Evolutionary conservation across 2,329 filamentous ascomycete species (phyloP), one percentile per base, ranked within the genome.

Genomic region (Neopestalotiopsis sp.): DNA sequence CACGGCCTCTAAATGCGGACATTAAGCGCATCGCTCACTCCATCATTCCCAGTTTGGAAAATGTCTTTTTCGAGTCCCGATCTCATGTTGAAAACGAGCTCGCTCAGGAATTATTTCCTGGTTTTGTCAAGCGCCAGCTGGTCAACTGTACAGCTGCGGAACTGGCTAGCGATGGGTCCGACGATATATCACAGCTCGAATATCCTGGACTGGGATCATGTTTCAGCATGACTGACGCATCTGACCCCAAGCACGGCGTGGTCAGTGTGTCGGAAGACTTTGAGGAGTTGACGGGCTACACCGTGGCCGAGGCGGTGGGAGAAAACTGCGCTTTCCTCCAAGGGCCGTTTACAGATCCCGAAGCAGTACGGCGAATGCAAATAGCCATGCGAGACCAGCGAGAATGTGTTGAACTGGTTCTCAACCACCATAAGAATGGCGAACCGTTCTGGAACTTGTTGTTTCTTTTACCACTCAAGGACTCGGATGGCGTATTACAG

Each of bases 191-290:
- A 5, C 74, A 80, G 65, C 57, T 69, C 30, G 79, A 75, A 69
- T 90, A 85, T 66, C 84, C 84, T 2, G 89, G 89, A 0, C 80
- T 91, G 0, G 88, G 87, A 9, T 83, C 87, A 63, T 87, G 87
- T 28, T 90, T 90, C 71, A 88, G 87, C 68, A 74, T 90, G 17
- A 88, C 86, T 0, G 85, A 90, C 72, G 85, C 86, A 0, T 73
- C 78, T 4, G 79, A 81, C 58, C 79, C 82, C 0, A 85, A 88
- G 64, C 87, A 87, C 69, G 85, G 87, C 0, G 84, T 88, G 53
- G 70, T 82, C 0, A 85, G 77, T 68, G 83, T 82, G 3, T 87
- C 86, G 0, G 85, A 88, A 68, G 84, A 85, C 1, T 88, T 88
- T 69, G 79, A 85, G 62, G 77, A 80, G n/a, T 76, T 88, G 4